A percentile compares a stretch with the other conserved stretches of the same genome.
These are phyloP conservation scores for Mycotypha africana DNA, from an alignment of 371 early-diverging fungal genomes.

Conservation along the genomic window DNA sequence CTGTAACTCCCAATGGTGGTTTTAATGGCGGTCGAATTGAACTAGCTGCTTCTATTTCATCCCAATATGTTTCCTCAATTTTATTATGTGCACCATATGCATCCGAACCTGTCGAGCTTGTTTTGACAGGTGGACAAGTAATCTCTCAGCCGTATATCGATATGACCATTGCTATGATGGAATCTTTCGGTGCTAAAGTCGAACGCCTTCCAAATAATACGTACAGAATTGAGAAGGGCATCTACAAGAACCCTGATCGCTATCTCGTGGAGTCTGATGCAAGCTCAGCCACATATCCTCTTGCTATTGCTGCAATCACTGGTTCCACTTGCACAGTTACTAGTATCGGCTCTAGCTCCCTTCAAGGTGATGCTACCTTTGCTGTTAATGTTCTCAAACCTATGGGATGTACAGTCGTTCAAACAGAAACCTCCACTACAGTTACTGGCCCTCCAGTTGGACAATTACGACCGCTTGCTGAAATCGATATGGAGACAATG, in stretches of 20 bases:
- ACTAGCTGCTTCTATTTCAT: constrained; percentile 89
- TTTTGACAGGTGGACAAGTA: constrained; percentile 87
- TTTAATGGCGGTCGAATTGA: constrained; percentile 87
- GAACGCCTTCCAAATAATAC: constrained; percentile 70
- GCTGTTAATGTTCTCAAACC: constrained; percentile 87
- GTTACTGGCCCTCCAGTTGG: constrained; percentile 86
- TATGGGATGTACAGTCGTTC: constrained; percentile 89
- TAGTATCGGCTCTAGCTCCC: constrained; percentile 84
- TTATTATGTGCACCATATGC: constrained; percentile 95
- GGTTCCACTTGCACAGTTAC: constrained; percentile 84
- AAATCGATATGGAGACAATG: constrained; percentile 97
- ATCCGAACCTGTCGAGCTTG: constrained; percentile 70
- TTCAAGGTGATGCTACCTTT: constrained; percentile 92
- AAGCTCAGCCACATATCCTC: constrained; percentile 95
- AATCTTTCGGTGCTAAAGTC: constrained; percentile 84
- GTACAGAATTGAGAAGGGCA: constrained; percentile 74
- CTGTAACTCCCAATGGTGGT: constrained; percentile 70
- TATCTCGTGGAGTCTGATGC: constrained; percentile 97
- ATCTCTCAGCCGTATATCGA: constrained; percentile 97
- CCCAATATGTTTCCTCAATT: constrained; percentile 97
- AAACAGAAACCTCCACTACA: constrained; percentile 83
- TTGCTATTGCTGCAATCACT: constrained; percentile 96
- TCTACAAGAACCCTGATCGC: constrained; percentile 73
- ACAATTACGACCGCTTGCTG: constrained; percentile 64
- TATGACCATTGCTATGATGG: constrained; percentile 98